Conservation (phyloP, 1,284 basidiomycete genomes). For the Ustilago hordei region DNA sequence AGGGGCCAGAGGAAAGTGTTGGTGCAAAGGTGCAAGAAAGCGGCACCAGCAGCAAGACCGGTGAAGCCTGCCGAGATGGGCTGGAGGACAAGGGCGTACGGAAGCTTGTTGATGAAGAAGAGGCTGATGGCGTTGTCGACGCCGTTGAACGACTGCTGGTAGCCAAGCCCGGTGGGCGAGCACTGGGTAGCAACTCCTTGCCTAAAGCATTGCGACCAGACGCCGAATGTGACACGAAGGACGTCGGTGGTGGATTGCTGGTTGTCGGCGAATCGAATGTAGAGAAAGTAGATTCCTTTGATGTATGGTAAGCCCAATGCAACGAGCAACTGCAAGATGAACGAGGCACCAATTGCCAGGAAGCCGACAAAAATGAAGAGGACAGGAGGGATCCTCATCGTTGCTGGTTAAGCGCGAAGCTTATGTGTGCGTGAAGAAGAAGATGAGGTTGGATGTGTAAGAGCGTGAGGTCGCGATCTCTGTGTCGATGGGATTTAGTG, state of each 20-base stretch:
- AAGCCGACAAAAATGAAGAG: constrained; percentile 54
- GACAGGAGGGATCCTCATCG: constrained; percentile 35
- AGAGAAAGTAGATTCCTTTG: constrained; percentile 59
- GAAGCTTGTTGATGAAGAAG: constrained; percentile 54
- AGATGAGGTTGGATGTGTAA: not conserved
- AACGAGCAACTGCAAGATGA: constrained; percentile 60
- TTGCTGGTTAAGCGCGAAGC: constrained; percentile 8
- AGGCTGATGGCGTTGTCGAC: constrained; percentile 25
- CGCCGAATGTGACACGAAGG: constrained; percentile 41
- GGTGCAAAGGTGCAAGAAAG: constrained; percentile 57
- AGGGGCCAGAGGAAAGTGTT: constrained; percentile 61
- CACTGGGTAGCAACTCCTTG: constrained; percentile 19
- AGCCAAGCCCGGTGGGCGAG: constrained; percentile 48
- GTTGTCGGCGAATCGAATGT: constrained; percentile 34
- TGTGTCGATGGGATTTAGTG: not conserved
- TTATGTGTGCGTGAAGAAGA: not conserved
- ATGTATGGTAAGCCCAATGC: constrained; percentile 59
- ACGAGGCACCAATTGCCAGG: constrained; percentile 57
- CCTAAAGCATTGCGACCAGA: constrained; percentile 56
- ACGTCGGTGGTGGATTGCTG: constrained; percentile 1
- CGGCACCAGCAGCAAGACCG: constrained; percentile 55
- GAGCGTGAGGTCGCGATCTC: not conserved
- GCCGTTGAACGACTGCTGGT: constrained; percentile 38
- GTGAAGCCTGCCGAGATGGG: constrained; percentile 62
- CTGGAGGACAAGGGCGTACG: constrained; percentile 59